phyloP scores from a whole-genome alignment of 768 basidiomycete species.

The Neoboletus brunneissimus region DNA sequence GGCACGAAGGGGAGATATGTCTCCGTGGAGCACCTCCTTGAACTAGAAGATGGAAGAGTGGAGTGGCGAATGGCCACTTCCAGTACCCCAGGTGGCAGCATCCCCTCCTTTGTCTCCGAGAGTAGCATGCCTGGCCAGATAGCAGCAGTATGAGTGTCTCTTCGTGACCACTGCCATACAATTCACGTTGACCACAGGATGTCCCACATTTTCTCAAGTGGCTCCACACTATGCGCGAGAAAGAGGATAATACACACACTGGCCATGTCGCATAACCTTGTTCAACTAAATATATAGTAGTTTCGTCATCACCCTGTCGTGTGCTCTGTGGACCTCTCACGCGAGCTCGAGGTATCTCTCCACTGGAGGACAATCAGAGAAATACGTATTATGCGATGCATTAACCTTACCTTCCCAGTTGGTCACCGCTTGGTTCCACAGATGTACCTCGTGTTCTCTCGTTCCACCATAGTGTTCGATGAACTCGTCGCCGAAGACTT shows the following conservation, averaged over 20 bases:
- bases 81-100: conserved; percentile 65
- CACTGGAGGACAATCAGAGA: conserved; percentile 43
- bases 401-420: conserved; percentile 80
- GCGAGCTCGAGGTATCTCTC: conserved; percentile 86
- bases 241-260: conserved; percentile 1
- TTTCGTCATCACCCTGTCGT: background rate
- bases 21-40: conserved; percentile 62
- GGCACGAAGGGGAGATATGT: conserved; percentile 67
- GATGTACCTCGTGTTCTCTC: conserved; percentile 82
- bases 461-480: conserved; percentile 96
- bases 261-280: background rate
- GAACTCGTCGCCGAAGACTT: conserved; percentile 84
- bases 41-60: conserved; percentile 58
- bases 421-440: conserved; percentile 89
- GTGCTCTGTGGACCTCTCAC: conserved; percentile 28
- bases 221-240: conserved; percentile 42
- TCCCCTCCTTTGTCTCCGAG: conserved; percentile 65
- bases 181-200: conserved; percentile 43
- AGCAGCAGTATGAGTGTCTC: conserved; percentile 43
- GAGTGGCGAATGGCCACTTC: conserved; percentile 85
- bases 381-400: background rate
- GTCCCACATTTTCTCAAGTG: conserved; percentile 72
- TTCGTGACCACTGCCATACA: background rate
- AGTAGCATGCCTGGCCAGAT: conserved; percentile 60
- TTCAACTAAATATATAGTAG: background rate